These are phyloP conservation scores for Papilionanthe hybrid DNA, from an alignment of 116 monocot genomes.

Conservation along the genomic window DNA sequence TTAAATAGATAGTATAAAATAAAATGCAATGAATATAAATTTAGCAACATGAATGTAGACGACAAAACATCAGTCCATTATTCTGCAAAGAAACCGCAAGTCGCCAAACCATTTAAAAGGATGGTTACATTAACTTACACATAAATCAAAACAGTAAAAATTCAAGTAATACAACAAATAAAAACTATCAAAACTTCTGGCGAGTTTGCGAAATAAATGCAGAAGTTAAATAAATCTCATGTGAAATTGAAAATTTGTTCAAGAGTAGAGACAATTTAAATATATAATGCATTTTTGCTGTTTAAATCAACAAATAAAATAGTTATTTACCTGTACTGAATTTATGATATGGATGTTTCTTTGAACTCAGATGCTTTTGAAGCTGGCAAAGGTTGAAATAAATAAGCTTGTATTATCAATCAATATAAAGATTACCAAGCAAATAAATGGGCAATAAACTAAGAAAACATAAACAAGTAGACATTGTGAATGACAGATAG, in stretches of 20 bases:
- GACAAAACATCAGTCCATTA: not conserved
- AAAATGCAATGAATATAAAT: not conserved
- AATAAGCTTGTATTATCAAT: not conserved
- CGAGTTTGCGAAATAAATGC: not conserved
- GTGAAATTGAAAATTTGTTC: not conserved
- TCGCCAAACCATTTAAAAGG: not conserved
- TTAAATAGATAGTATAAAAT: not conserved
- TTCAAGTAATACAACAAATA: not conserved
- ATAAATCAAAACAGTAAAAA: not conserved
- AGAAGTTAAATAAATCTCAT: not conserved
- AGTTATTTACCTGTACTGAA: constrained; percentile 68
- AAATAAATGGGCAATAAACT: not conserved
- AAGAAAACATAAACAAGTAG: not conserved
- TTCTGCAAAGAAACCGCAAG: not conserved
- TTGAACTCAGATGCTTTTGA: constrained; percentile 76
- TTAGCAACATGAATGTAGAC: not conserved
- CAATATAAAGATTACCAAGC: not conserved
- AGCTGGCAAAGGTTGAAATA: constrained; percentile 46
- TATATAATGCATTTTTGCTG: not conserved
- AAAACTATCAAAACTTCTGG: not conserved
- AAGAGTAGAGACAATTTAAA: not conserved
- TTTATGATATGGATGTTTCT: constrained; percentile 89
- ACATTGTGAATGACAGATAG: not conserved
- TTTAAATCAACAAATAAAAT: not conserved
- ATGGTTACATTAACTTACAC: not conserved